Evolutionary conservation across 192 early-diverging fungal species (phyloP), one percentile per base, ranked within the genome.

Genomic region (Allomyces macrogynus): DNA sequence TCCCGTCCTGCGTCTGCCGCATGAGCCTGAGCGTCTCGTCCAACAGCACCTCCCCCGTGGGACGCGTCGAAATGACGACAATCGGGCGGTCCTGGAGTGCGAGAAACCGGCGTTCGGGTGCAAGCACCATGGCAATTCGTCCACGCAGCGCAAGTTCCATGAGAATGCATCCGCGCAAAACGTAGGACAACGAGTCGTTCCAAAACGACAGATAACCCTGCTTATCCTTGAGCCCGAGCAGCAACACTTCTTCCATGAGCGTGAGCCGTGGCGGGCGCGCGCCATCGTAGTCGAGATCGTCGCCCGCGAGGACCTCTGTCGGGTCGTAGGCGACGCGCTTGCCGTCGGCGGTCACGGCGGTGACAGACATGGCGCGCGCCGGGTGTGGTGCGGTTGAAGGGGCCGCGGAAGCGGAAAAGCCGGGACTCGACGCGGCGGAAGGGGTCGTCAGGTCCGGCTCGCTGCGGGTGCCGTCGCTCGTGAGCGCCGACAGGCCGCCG

Each of bases 171-270:
- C 93, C 93, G 67, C 95, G 81, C 20, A 98, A 74, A 1, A 92
- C 88, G 76, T 98, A 98, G 23, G 91, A 93, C 64, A 98, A 91
- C 72, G 91, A 93, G 76, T 98, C 95, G 75, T 98, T 98, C 95
- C 95, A 98, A 72, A 98, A 98, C 24, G 92, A 94, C 44, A 98
- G 81, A 67, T 95, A 92, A 1, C 95, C 95, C 82, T 94, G 77
- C 57, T 73, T 67, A 74, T 98, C 95, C 72, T 98, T 98, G 61
- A 96, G 77, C 11, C 95, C 95, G 54, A 98, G 66, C 63, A 98
- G 77, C 66, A 98, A 72, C 18, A 95, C 86, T 69, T 98, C 93
- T 70, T 98, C 95, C 84, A 98, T 86, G 54, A 98, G 73, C n/a
- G 93, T 98, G 60, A 98, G 75, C 71, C 80, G 74, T 3, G 87